Evolutionary conservation across 495 filamentous ascomycete genomes (phyloP).

Genomic region (Amorphotheca resinae): DNA sequence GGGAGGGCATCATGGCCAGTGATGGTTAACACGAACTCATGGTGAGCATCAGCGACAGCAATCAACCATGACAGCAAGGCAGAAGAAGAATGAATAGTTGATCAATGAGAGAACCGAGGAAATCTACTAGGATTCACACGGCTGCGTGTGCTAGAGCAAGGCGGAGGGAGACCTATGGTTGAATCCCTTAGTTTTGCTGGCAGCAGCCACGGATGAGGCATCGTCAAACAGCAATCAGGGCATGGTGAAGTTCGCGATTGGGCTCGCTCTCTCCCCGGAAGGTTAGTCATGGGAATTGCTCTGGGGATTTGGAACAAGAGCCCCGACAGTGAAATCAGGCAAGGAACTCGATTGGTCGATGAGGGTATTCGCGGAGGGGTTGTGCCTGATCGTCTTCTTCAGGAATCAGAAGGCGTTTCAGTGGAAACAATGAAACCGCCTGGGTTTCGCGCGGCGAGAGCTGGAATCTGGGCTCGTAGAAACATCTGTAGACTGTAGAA

Average conservation of each 20-base stretch:
- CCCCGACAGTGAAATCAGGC: constrained; percentile 24
- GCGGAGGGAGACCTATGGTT: too few relatives aligned
- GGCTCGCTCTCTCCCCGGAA: constrained; percentile 8
- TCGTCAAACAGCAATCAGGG: constrained; percentile 13
- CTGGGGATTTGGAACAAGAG: constrained; percentile 19
- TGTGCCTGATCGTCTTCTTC: not conserved
- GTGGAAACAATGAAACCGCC: constrained; percentile 6
- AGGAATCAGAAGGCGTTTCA: constrained; percentile 3
- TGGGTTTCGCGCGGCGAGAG: constrained; percentile 2
- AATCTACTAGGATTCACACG: too few relatives aligned
- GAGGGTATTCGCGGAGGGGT: not conserved
- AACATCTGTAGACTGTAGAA: too few relatives aligned
- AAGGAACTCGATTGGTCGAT: constrained; percentile 7
- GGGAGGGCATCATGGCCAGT: constrained; percentile 19
- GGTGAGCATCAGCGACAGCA: constrained; percentile 21
- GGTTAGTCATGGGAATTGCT: constrained; percentile 4
- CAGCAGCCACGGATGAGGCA: too few relatives aligned
- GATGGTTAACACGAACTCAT: constrained; percentile 22
- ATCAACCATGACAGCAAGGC: constrained; percentile 13
- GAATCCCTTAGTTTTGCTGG: too few relatives aligned
- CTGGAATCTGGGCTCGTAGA: too few relatives aligned
- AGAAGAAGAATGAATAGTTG: constrained; percentile 1
- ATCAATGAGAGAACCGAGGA: not conserved
- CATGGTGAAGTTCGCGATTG: constrained; percentile 9
- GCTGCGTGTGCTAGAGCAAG: too few relatives aligned